Percentiles rank a stretch among this genome's conserved stretches.
Conservation (phyloP, 1,284 basidiomycete genomes). For the Rhodofomes roseus region DNA sequence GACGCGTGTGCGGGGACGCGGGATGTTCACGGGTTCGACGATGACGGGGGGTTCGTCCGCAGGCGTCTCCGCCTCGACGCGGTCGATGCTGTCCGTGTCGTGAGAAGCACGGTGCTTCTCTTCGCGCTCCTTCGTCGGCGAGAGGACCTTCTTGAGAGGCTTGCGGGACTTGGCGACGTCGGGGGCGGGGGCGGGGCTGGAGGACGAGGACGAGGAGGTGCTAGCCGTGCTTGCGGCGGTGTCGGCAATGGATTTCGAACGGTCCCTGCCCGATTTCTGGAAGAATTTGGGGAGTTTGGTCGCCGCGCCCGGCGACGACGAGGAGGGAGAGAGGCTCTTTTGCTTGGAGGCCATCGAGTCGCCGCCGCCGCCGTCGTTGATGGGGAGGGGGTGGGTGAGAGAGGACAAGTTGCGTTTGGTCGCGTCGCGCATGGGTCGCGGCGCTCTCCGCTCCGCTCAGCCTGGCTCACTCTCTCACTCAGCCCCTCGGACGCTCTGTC, state of each 20-base stretch:
- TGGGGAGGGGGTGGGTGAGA: slow-evolving; percentile 8
- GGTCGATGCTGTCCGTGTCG: slow-evolving; percentile 27
- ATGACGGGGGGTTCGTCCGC: slow-evolving; percentile 43
- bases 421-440: slow-evolving; percentile 1
- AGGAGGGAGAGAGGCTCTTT: slow-evolving; percentile 27
- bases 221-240: slow-evolving; percentile 35
- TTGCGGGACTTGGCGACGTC: slow-evolving; percentile 23
- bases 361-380: slow-evolving; percentile 23
- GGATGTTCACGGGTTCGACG: slow-evolving; percentile 40
- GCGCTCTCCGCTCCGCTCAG: background rate
- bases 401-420: slow-evolving; percentile 3
- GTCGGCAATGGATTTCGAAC: slow-evolving; percentile 55
- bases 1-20: slow-evolving; percentile 41
- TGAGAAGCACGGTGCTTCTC: slow-evolving; percentile 27
- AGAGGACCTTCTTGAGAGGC: slow-evolving; percentile 22
- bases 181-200: slow-evolving; percentile 17
- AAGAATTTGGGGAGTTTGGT: slow-evolving; percentile 67
- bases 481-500: background rate
- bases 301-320: slow-evolving; percentile 29
- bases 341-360: slow-evolving; percentile 29
- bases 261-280: slow-evolving; percentile 57
- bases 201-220: slow-evolving; percentile 35
- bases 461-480: background rate
- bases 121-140: slow-evolving; percentile 21
- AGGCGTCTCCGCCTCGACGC: slow-evolving; percentile 24